Evolutionary conservation across 352 stramenopile species (phyloP), one percentile per base, ranked within the genome.

Genomic region (Globisporangium heterothallicum): DNA sequence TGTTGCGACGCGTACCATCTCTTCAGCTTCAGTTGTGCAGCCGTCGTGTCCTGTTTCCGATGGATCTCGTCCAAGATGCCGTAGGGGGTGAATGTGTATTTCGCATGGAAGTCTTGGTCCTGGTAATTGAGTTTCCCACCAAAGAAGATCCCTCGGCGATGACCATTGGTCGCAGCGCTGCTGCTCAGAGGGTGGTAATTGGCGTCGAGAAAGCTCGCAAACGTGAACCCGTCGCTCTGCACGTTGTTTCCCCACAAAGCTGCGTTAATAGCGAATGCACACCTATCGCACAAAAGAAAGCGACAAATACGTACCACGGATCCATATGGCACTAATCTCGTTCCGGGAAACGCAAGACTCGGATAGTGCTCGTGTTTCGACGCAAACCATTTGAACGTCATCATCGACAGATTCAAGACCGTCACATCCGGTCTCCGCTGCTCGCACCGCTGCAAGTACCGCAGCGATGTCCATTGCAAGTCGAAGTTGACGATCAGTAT

Each of bases 401-500:
- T 94, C 91, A 97, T 96, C 3, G 80, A 90, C 24, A 97, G 66
- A 44, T 97, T 92, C 6, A 98, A 68, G 30, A 84, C 63, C 18
- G 66, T 94, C 8, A 97, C 64, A 60, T 98, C 88, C 1, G 65
- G 49, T 1, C 71, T 64, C 34, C 49, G 51, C 2, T 66, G 53
- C 64, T 97, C 89, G 51, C 93, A 98, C 27, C 84, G 70, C 58
- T 97, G 87, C 24, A 97, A 56, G 53, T 98, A 98, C 35, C 93
- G 63, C 26, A 97, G 43, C 24, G 82, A 78, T 1, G 91, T 97
- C 88, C 88, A 97, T 51, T 96, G 85, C 41, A 96, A 66, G 55
- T 97, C 91, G 64, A 96, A 97, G 60, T 96, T 97, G 21, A 93
- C 83, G 24, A 98, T 70, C 0, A 98, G 53, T 9, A 97, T 60